Evolutionary conservation across 1,284 basidiomycete species (phyloP), one percentile per base, ranked within the genome.

Genomic region (Austroboletus niveus): DNA sequence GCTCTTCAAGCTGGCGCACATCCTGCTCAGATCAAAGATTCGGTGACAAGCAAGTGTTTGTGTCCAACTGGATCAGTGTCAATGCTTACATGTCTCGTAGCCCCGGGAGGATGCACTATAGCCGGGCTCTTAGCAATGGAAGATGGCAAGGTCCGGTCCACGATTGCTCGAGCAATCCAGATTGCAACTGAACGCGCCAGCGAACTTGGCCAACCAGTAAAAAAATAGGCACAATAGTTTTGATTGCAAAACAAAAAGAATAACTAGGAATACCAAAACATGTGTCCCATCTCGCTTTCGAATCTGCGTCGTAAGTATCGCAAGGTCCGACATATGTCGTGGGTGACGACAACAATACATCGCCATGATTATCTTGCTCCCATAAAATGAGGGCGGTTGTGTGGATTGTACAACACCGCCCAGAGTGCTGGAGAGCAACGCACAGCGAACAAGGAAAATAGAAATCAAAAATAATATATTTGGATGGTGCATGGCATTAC

Each of bases 41-140:
- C 92, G 24, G 97, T 99, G 7, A 98, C 97, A 2, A 99, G 94
- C 94, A 65, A 63, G 90, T 75, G 3, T 43, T 36, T 3, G 22
- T 5, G 10, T 46, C 44, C 40, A 11, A 7, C 30, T 11, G 6
- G 43, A 14, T 42, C 31, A 32, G 1, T 32, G 8, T 49, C 20
- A 2, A 10, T 14, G 24, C 17, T 53, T 30, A 58, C 35, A 34
- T 47, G 15, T 40, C 32, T 43, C 43, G 30, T 45, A 98, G 94
- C 97, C 40, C 97, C 97, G 0, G 97, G 96, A 53, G 97, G 97
- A 32, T 99, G 96, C 68, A 99, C 97, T 0, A 99, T 99, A 60
- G 97, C 97, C 1, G 97, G 97, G 14, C 74, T 99, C 42, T 76
- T 99, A 30, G 90, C 92, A 0, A 80, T 99, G 66, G 97, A 99